Evolutionary conservation across 1,139 yeast species (phyloP), one percentile per base, ranked within the genome.

Genomic region (Blastobotrys illinoisensis): DNA sequence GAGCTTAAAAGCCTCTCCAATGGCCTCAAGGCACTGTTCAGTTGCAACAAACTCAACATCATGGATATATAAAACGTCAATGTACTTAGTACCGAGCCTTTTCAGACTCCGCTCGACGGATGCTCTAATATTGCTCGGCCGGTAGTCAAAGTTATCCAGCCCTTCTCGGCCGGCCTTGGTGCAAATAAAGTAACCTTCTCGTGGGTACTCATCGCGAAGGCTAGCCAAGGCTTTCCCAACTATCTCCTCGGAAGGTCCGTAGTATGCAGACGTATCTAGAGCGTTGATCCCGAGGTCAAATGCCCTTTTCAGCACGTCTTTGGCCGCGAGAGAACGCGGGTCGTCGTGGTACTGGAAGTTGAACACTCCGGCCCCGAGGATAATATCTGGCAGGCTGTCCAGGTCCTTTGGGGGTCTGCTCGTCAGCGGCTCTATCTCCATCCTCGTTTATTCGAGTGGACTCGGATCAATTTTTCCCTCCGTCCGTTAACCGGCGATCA

Each of bases 221-320:
- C 74, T 60, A 24, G 67, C 63, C 58, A 91, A 71, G 0, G 91
- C 93, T 9, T 74, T 60, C 0, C 98, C 98, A 3, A 88, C 69
- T 23, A 90, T 66, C 36, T 72, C 77, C 66, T 91, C 98, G 3
- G 96, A 87, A 0, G 90, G 90, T 0, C 97, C 98, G 66, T 91
- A 91, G 70, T 88, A 91, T 1, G 97, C 96, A 0, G 96, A 86
- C 0, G 97, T 89, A 67, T 93, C 98, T 46, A 91, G 74, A 1
- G 96, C 95, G 51, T 79, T 79, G 57, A 88, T 74, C 0, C 97
- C 97, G 23, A 75, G 68, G 20, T 74, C 71, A 63, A 89, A 85
- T 0, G 93, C 95, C 18, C 70, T 65, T 49, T 73, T 69, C 23
- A 91, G 66, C 53, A 91, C 79, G 0, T 79, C 81, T 3, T 72